Percentiles rank a stretch among this genome's conserved stretches.
Evolutionary conservation across 2,329 filamentous ascomycete species (phyloP).

Genomic region (Penicillium sp.): DNA sequence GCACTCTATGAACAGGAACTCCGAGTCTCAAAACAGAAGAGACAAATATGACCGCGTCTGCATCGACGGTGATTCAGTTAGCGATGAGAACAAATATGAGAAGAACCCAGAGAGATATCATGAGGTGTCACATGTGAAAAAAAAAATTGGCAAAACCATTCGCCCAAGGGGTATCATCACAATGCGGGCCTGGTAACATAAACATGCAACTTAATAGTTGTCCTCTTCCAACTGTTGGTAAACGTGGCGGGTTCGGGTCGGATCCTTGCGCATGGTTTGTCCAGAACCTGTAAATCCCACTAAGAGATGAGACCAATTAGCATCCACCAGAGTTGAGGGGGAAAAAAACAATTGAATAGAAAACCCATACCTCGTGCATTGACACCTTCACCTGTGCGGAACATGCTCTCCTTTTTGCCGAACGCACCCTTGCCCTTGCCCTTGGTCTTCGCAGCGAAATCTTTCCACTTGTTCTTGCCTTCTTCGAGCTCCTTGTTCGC

Average conservation of each 20-base stretch:
- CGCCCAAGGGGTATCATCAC: constrained; percentile 6
- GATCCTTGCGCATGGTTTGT: constrained; percentile 92
- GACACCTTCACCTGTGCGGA: constrained; percentile 83
- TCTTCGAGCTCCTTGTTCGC: constrained; percentile 89
- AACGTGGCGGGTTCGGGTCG: constrained; percentile 75
- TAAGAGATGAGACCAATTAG: constrained; percentile 43
- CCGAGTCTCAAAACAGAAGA: constrained; percentile 20
- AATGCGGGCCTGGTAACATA: neutral
- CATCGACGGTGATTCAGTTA: constrained; percentile 29
- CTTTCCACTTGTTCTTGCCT: constrained; percentile 91
- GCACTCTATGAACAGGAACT: constrained; percentile 19
- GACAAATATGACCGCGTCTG: constrained; percentile 26
- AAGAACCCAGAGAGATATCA: constrained; percentile 15
- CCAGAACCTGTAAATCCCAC: constrained; percentile 97
- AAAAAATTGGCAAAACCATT: constrained; percentile 14
- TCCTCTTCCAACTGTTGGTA: constrained; percentile 76
- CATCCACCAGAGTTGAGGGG: constrained; percentile 5
- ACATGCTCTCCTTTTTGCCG: constrained; percentile 94
- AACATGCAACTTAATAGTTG: constrained; percentile 43
- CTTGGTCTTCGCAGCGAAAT: constrained; percentile 76
- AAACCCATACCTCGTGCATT: constrained; percentile 71
- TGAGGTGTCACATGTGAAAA: constrained; percentile 13
- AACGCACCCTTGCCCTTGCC: constrained; percentile 67
- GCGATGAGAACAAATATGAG: constrained; percentile 25
- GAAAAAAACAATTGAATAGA: neutral